Conservation (phyloP, 768 basidiomycete species). For the Leccinum variicolor region DNA sequence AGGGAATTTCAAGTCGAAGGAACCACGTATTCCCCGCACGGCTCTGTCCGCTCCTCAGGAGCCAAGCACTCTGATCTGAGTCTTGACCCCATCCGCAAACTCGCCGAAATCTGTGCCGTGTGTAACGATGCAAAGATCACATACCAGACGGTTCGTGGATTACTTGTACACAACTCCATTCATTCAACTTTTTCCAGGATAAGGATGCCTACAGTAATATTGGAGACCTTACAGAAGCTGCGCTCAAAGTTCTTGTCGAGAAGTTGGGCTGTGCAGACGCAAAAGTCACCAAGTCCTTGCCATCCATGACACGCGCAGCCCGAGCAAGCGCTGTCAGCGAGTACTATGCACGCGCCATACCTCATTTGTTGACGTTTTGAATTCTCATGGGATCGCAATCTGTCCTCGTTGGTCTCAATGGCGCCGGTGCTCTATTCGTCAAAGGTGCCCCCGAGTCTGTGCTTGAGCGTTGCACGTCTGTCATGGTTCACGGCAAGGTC, state of each 20-base stretch:
- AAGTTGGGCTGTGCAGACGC: constrained; percentile 80
- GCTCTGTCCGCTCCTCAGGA: constrained; percentile 64
- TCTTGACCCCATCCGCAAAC: constrained; percentile 71
- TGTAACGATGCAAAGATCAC: constrained; percentile 94
- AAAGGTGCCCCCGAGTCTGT: constrained; percentile 98
- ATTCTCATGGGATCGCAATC: constrained; percentile 98
- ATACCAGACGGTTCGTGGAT: constrained; percentile 62
- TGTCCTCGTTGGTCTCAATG: constrained; percentile 74
- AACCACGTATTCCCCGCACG: constrained; percentile 86
- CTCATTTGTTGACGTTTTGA: constrained; percentile 93
- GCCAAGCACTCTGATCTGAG: constrained; percentile 61
- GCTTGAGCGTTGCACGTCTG: constrained; percentile 80
- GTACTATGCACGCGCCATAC: constrained; percentile 68
- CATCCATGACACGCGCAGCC: constrained; percentile 48
- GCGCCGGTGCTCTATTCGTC: constrained; percentile 77
- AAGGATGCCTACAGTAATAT: constrained; percentile 76
- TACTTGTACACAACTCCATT: background rate
- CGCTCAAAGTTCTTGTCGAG: constrained; percentile 91
- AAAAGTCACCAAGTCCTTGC: constrained; percentile 54
- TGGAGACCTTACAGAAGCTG: constrained; percentile 97
- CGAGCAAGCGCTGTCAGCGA: constrained; percentile 87
- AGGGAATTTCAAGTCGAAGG: constrained; percentile 84
- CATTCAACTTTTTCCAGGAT: constrained; percentile 49
- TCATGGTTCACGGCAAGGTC: constrained; percentile 59
- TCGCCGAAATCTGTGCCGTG: constrained; percentile 89